Base-by-base conservation (phyloP, 345 rosid species). In the Aquilaria malaccensis region DNA sequence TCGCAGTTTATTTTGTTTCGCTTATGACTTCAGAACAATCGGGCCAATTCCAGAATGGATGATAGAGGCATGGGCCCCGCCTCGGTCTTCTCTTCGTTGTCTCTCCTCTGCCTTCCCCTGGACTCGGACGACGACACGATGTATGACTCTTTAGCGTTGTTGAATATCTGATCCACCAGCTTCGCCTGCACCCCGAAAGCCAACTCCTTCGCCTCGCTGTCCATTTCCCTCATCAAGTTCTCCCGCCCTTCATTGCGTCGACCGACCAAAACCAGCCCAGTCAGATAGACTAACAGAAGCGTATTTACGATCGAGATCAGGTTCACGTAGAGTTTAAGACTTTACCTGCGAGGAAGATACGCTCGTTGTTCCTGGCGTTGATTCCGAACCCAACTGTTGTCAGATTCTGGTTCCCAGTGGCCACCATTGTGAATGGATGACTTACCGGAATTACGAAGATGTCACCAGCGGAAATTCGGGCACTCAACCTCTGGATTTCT, bases 121-220 rank as follows among this genome's bases (percentile, higher is more conserved):
- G 50, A 31, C 10, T 52, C 9, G 14, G 64, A 31, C 45, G 5
- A 56, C 13, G 59, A 61, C 49, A 61, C 13, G 54, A 61, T 49
- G n/a, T 61, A 50, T 0, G 65, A 61, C 56, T 15, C 65, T 9
- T 61, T 3, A 2, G 49, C 31, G 48, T 15, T 51, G 47, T 50
- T 61, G 65, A 61, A 61, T 1, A 61, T 13, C 48, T 61, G 31
- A 15, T 61, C 65, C 1, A 61, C 32, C 32, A 15, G 4, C 30
- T 6, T 51, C 32, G 65, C 11, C 31, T 45, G 56, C 4, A 51
- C 56, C 30, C 65, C 65, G 9, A 50, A 61, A 9, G 65, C 1
- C 3, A 61, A 7, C 56, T 61, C 56, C 56, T 61, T 61, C 10
- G 55, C 65, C 56, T 37, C 56, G 30, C 65, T 3, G 12, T 61